Base-by-base conservation (phyloP, 768 basidiomycete genomes). In the Boletus fagicola region DNA sequence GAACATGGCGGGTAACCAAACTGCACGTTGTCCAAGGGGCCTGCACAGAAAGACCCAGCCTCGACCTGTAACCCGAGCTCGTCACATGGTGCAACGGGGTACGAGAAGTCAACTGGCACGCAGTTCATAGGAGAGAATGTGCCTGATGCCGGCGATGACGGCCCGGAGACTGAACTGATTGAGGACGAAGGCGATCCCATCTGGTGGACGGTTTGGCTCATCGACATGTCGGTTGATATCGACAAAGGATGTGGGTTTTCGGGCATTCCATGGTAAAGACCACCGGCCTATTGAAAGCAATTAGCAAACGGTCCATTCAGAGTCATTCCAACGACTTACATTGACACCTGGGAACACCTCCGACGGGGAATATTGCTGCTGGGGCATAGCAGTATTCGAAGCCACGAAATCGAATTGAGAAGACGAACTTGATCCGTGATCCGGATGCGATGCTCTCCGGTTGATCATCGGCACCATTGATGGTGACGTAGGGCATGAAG, bases 401-500 rank as follows among this genome's bases (percentile, higher is more conserved):
- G 83, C 80, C 33, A 81, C 65, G 70, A 79, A 87, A 68, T 86
- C 84, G 72, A 83, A 87, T 36, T 74, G 75, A 50, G 79, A 74
- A 61, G 65, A 70, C 56, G 47, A 68, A 62, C 74, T 76, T 64
- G 76, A 76, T 45, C 76, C 73, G 65, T 80, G 78, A 61, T 78
- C 77, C 42, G 81, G 76, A 67, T 79, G 76, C 35, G 83, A 77
- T 36, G 83, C 72, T 52, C 86, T 82, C 53, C 84, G 79, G 64
- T 79, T 81, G 76, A 85, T 85, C 76, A 86, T 81, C 36, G 79
- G 74, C 16, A 75, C 49, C 63, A 70, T 65, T 13, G 83, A 81
- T 13, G 85, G 85, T 35, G 86, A 86, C 11, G 82, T 78, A 10
- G 85, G 85, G 68, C 82, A 86, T 15, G 86, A 85, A 5, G 84